Base-by-base conservation (phyloP, 148 eudicot species). In the Gaultheria prostrata region DNA sequence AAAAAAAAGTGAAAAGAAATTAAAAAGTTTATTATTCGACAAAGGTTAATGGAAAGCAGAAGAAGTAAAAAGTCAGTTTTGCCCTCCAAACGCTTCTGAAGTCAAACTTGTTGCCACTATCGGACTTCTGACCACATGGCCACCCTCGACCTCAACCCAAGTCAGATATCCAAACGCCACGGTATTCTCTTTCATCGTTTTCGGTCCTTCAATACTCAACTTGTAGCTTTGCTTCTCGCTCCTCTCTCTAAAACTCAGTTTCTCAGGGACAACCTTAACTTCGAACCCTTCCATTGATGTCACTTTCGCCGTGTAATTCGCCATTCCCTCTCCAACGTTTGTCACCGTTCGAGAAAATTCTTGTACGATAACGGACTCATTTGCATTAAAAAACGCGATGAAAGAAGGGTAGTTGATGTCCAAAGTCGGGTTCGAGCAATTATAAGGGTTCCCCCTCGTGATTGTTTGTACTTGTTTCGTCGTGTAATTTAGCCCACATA, bases 71-170 rank as follows among this genome's bases (percentile, higher is more conserved):
- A 70, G 8, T 28, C n/a, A 71, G 2, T 49, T 20, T 30, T 70
- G 20, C 28, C 65, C 49, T 53, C 28, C 13, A 8, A 76, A 3
- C 39, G n/a, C 15, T 49, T 33, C 73, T 51, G 80, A 83, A 50
- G 76, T 85, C 15, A 85, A 24, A 32, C 61, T 85, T 33, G 85
- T 70, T 30, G 83, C 88, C n/a, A 90, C 86, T 48, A 91, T 88
- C 13, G 93, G 92, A 83, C 91, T 91, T 78, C 89, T 88, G 30
- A 91, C 93, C n/a, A 48, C 84, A 86, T 87, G 86, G 21, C 77
- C 76, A 0, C 89, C 89, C 24, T 50, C 71, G 13, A 51, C 43
- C 33, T 88, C 89, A 57, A 88, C 77, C 93, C 92, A 91, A 35
- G 32, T 90, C 12, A 90, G 53, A 63, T 91, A 88, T 39, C 90